phyloP scores from a whole-genome alignment of 2,329 filamentous ascomycete genomes.

The Bertia moriformis region DNA sequence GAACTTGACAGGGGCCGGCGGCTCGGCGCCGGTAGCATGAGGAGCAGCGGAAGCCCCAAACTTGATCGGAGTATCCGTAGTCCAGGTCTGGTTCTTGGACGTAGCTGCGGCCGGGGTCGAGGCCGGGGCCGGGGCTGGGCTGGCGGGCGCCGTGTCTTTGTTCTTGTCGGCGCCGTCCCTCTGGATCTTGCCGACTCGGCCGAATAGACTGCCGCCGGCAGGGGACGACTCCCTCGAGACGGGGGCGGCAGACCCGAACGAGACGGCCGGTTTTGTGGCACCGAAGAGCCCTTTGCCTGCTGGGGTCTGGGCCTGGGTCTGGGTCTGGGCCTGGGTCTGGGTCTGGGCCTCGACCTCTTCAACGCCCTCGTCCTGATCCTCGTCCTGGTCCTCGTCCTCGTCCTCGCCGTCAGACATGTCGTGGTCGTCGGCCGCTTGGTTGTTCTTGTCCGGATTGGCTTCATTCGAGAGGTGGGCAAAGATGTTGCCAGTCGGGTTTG shows the following conservation, averaged over 20 bases:
- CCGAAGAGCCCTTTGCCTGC: slow-evolving; percentile 11
- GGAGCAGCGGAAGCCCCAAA: too few relatives aligned
- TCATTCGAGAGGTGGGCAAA: slow-evolving; percentile 47
- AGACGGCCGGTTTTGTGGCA: slow-evolving; percentile 9
- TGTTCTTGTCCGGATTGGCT: slow-evolving; percentile 39
- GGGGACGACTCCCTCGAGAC: too few relatives aligned
- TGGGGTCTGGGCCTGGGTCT: slow-evolving; percentile 15
- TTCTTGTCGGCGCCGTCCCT: too few relatives aligned
- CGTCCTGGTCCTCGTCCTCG: slow-evolving; percentile 25
- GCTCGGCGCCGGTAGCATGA: too few relatives aligned
- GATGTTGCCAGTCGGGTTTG: slow-evolving; percentile 26
- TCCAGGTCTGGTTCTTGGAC: slow-evolving; percentile 34
- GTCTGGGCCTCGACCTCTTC: too few relatives aligned
- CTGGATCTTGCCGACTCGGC: slow-evolving; percentile 35
- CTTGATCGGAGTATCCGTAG: slow-evolving; percentile 34
- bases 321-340: slow-evolving; percentile 19
- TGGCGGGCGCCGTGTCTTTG: slow-evolving; percentile 10
- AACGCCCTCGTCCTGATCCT: slow-evolving; percentile 25
- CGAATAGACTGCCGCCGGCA: slow-evolving; percentile 35
- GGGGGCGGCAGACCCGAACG: slow-evolving; percentile 26
- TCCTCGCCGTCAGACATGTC: slow-evolving; percentile 29
- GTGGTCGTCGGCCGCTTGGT: slow-evolving; percentile 16
- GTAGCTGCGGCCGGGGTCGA: slow-evolving; percentile 11
- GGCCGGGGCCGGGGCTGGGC: slow-evolving; percentile 9
- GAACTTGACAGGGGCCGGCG: too few relatives aligned